Percentiles rank a stretch among this genome's conserved stretches.
Conservation (phyloP, 2,329 filamentous ascomycete genomes). For the Cercospora brassicicola region DNA sequence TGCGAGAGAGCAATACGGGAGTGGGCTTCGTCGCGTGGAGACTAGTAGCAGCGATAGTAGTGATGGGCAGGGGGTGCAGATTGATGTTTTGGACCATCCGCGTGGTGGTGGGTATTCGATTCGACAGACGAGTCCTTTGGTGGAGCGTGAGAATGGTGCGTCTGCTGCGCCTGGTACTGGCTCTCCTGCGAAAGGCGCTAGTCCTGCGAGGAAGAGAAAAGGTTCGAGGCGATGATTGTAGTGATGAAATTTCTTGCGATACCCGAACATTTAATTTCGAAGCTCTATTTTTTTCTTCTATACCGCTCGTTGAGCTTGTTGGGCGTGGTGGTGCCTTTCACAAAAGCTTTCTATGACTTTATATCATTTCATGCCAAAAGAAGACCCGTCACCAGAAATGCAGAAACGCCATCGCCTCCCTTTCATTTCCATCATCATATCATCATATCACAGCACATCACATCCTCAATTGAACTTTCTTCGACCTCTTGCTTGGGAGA, state of each 20-base stretch:
- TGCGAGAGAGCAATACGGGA: conserved; percentile 18
- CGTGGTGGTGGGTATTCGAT: conserved; percentile 29
- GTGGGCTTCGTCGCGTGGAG: conserved; percentile 29
- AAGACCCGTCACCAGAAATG: not conserved
- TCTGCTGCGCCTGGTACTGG: conserved; percentile 16
- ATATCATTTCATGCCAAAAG: not conserved
- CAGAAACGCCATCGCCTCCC: not conserved
- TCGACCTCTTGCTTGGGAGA: not conserved
- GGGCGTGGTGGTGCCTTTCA: not conserved
- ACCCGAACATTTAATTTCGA: not conserved
- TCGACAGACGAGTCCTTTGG: conserved; percentile 13
- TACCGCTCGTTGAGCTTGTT: not conserved
- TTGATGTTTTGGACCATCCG: conserved; percentile 32
- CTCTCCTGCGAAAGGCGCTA: conserved; percentile 17
- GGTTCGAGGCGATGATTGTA: conserved; percentile 11
- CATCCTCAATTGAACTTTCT: not conserved
- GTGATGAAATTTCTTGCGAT: not conserved
- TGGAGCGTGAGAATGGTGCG: not conserved
- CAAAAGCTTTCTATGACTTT: not conserved
- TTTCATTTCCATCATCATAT: not conserved
- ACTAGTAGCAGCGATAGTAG: conserved; percentile 29
- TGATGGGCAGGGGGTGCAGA: conserved; percentile 37
- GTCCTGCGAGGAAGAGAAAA: conserved; percentile 29
- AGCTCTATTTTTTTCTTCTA: not conserved
- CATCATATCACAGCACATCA: not conserved